These are phyloP conservation scores for Apiospora pterosperma DNA, from an alignment of 2,329 filamentous ascomycete genomes.

Conservation along the genomic window DNA sequence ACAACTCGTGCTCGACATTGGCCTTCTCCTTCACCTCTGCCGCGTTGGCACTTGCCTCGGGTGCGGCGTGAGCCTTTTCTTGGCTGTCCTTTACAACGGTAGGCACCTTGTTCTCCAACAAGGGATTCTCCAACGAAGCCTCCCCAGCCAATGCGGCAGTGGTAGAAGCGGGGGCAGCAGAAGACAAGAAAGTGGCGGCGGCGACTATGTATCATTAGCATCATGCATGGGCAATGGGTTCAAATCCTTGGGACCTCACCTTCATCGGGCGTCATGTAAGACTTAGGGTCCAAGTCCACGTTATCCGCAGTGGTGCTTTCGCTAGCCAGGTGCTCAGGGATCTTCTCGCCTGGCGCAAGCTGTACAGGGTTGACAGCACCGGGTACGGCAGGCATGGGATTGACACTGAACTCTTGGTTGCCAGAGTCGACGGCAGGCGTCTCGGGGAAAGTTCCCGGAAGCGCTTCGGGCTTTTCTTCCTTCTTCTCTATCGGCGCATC, in stretches of 20 bases:
- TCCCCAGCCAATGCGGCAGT: slow-evolving; percentile 38
- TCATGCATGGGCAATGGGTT: not conserved
- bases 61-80: slow-evolving; percentile 56
- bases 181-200: slow-evolving; percentile 18
- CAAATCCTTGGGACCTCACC: slow-evolving; percentile 24
- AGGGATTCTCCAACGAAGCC: slow-evolving; percentile 37
- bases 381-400: slow-evolving; percentile 59
- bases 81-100: slow-evolving; percentile 70
- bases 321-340: slow-evolving; percentile 66
- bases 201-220: not conserved
- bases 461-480: slow-evolving; percentile 34
- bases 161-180: slow-evolving; percentile 41
- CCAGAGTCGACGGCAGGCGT: slow-evolving; percentile 55
- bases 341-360: slow-evolving; percentile 74
- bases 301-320: slow-evolving; percentile 65
- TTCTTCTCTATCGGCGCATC: slow-evolving; percentile 52
- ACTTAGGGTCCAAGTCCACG: slow-evolving; percentile 76
- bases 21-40: slow-evolving; percentile 70
- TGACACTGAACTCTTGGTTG: slow-evolving; percentile 53
- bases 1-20: slow-evolving; percentile 66
- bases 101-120: slow-evolving; percentile 40
- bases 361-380: slow-evolving; percentile 75
- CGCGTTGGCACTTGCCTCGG: slow-evolving; percentile 66
- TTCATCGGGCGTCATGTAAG: slow-evolving; percentile 74
- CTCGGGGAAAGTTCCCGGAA: slow-evolving; percentile 69